phyloP scores from a whole-genome alignment of 1,139 yeast species.

The Pichia sp. region DNA sequence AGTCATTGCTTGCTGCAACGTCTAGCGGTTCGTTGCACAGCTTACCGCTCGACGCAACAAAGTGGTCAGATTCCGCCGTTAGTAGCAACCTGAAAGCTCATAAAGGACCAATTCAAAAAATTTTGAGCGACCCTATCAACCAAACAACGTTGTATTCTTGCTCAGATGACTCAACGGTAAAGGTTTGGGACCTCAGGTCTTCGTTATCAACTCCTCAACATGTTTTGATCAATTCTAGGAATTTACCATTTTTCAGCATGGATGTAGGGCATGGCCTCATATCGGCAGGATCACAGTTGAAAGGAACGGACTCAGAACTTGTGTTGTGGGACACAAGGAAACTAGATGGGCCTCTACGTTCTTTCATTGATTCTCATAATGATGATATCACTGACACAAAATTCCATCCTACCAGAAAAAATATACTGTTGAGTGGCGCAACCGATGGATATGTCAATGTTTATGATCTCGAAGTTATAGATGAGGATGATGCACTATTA shows the following conservation, averaged over 20 bases:
- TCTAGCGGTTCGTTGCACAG: slow-evolving; percentile 46
- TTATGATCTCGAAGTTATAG: slow-evolving; percentile 61
- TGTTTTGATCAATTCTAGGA: slow-evolving; percentile 35
- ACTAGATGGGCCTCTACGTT: slow-evolving; percentile 38
- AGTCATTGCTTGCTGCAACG: slow-evolving; percentile 40
- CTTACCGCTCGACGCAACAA: slow-evolving; percentile 32
- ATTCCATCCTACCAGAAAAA: slow-evolving; percentile 67
- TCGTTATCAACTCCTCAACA: slow-evolving; percentile 30
- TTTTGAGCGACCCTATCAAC: slow-evolving; percentile 20
- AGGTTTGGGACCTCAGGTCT: slow-evolving; percentile 60
- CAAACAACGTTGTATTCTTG: slow-evolving; percentile 31
- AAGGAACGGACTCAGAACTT: slow-evolving; percentile 77
- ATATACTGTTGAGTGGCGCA: slow-evolving; percentile 76
- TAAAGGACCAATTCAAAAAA: slow-evolving; percentile 24
- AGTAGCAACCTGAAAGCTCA: slow-evolving; percentile 17
- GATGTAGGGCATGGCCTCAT: slow-evolving; percentile 37
- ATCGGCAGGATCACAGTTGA: slow-evolving; percentile 85
- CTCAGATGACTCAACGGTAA: slow-evolving; percentile 54
- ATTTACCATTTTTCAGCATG: slow-evolving; percentile 33
- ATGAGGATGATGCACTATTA: slow-evolving; percentile 73
- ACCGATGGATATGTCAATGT: slow-evolving; percentile 91
- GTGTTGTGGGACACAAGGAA: slow-evolving; percentile 67
- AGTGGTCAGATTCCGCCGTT: slow-evolving; percentile 4
- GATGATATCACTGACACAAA: slow-evolving; percentile 83
- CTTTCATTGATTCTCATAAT: slow-evolving; percentile 82